Base-by-base conservation (phyloP, 2,329 filamentous ascomycete species). In the Penicillium sp. region DNA sequence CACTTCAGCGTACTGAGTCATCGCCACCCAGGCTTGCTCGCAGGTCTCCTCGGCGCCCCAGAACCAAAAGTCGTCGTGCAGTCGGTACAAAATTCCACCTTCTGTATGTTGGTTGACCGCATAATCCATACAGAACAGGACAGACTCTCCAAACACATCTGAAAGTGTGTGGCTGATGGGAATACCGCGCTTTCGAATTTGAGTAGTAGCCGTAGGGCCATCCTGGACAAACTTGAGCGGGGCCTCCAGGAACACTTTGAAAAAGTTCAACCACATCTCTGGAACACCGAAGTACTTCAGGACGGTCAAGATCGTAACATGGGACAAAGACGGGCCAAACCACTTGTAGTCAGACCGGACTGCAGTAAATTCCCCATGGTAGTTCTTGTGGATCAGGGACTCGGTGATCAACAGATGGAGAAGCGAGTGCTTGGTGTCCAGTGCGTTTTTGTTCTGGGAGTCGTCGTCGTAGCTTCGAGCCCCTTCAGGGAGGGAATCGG, bases 51-150 rank as follows among this genome's bases (percentile, higher is more conserved):
- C 81, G 6, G 84, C 78, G 9, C 82, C 81, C 86, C 86, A 89
- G 68, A 89, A 86, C 87, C 86, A 89, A 53, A 89, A 78, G 62
- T 89, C 86, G 61, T 89, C 87, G 53, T 88, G 82, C 39, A 88
- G 77, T 13, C 87, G 83, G 69, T 87, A 87, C 11, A 89, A 71
- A n/a, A 80, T 76, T 1, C 76, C 74, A 0, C 85, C 85, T 6
- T 75, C 61, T 0, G 86, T 85, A 1, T 76, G 73, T 59, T 84
- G 81, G 57, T 88, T 89, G 56, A 89, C 81, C 0, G 86, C 79
- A 66, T 85, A 86, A 66, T 89, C 87, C 64, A 89, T 81, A 59
- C 84, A 86, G 66, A 89, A 89, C 0, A 90, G 73, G 0, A 87
- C 75, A 0, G 79, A 73, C 68, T 90, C 88, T 0, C 85, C 83